These are phyloP conservation scores for Cryptococcus maquisensis DNA, from an alignment of 1,284 basidiomycete species.

Conservation along the genomic window DNA sequence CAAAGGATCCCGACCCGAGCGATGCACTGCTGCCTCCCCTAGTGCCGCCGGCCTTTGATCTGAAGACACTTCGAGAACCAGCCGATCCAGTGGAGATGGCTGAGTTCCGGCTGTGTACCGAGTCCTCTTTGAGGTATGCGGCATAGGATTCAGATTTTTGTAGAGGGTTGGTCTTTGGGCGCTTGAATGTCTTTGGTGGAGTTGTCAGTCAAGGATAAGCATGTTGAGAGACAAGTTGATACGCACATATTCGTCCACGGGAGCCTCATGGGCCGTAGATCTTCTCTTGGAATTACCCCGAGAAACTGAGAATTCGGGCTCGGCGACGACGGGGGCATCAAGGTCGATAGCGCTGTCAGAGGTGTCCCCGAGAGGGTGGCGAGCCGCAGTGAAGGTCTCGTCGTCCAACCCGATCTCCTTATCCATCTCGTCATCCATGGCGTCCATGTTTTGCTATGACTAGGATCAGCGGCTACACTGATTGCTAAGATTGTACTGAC, in stretches of 20 bases:
- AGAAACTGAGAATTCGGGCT: constrained; percentile 5
- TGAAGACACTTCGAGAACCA: not conserved
- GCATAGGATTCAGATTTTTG: constrained; percentile 14
- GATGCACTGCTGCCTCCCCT: no score
- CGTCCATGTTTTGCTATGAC: constrained; percentile 3
- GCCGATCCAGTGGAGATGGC: not conserved
- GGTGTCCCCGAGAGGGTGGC: not conserved
- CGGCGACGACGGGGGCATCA: not conserved
- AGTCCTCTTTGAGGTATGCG: constrained; percentile 27
- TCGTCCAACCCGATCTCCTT: constrained; percentile 6
- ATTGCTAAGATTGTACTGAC: constrained; percentile 11
- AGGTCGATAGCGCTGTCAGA: not conserved
- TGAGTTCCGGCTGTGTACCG: not conserved
- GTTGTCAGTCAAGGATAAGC: not conserved
- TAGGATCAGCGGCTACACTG: not conserved
- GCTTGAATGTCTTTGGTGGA: not conserved
- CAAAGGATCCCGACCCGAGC: not conserved
- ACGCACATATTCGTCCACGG: no score
- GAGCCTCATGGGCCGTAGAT: no score
- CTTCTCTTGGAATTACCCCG: not conserved
- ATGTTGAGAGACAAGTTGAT: no score
- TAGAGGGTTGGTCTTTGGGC: not conserved
- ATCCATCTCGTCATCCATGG: constrained; percentile 10
- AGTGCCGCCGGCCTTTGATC: no score
- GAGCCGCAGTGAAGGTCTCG: not conserved